Percentiles rank a stretch among this genome's conserved stretches.
phyloP scores from a whole-genome alignment of 2,329 filamentous ascomycete genomes.

The Aureobasidium sp. region DNA sequence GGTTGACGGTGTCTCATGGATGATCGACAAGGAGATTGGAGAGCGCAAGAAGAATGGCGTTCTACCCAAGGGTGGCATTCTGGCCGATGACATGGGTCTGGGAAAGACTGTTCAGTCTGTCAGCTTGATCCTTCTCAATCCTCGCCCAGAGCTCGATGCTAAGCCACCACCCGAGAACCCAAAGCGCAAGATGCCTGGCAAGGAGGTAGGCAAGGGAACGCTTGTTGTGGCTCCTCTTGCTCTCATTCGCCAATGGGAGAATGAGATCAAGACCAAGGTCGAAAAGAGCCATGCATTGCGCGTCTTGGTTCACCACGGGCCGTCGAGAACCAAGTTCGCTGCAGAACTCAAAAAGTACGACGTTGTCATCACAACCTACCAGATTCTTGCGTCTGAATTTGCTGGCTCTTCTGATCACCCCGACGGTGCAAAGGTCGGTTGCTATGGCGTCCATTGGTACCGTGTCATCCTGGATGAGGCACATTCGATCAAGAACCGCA shows the following conservation, averaged over 20 bases:
- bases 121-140: conserved; percentile 75
- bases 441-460: conserved; percentile 91
- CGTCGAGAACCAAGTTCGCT: conserved; percentile 69
- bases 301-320: conserved; percentile 85
- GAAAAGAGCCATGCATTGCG: conserved; percentile 58
- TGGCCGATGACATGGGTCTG: conserved; percentile 95
- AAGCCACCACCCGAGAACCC: conserved; percentile 45
- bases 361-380: conserved; percentile 94
- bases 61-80: conserved; percentile 83
- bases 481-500: conserved; percentile 96
- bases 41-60: conserved; percentile 68
- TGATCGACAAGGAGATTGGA: conserved; percentile 85
- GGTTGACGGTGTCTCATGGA: conserved; percentile 88
- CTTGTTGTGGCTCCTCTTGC: conserved; percentile 88
- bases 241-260: conserved; percentile 94
- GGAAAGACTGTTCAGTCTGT: conserved; percentile 96
- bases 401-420: conserved; percentile 52
- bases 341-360: conserved; percentile 76
- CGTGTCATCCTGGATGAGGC: conserved; percentile 92
- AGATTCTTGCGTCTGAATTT: conserved; percentile 88
- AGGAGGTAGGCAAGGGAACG: conserved; percentile 65
- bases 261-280: conserved; percentile 80
- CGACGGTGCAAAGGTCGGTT: conserved; percentile 62
- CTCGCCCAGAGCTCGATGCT: conserved; percentile 43
- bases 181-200: conserved; percentile 57